These are phyloP conservation scores for Schizonepeta tenuifolia DNA, from an alignment of 257 asterid genomes.

Conservation along the genomic window DNA sequence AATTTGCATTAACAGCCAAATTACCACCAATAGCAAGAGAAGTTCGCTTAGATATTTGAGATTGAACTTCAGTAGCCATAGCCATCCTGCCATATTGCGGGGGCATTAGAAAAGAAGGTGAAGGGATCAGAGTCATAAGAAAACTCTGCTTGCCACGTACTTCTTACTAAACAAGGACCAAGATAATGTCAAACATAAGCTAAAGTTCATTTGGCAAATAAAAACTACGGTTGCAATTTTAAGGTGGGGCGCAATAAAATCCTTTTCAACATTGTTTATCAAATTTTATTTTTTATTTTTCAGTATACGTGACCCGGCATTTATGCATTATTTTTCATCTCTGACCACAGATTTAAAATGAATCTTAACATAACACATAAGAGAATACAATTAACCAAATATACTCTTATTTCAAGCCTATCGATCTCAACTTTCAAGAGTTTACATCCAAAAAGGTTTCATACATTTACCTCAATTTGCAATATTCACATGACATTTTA, in stretches of 20 bases:
- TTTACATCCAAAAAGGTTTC: background rate
- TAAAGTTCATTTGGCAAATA: background rate
- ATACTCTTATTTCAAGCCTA: background rate
- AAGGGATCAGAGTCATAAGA: background rate
- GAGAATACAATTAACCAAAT: background rate
- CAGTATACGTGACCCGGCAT: background rate
- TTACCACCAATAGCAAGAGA: slow-evolving; percentile 80
- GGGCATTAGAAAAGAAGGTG: slow-evolving; percentile 31
- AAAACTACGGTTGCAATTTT: background rate
- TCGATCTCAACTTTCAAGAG: background rate
- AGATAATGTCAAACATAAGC: slow-evolving; percentile 15
- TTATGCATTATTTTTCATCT: background rate
- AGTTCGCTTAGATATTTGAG: slow-evolving; percentile 69
- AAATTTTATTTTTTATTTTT: background rate
- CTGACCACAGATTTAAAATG: background rate
- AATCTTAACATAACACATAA: background rate
- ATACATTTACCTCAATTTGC: background rate
- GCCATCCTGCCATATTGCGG: slow-evolving; percentile 72
- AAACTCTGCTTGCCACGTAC: slow-evolving; percentile 8
- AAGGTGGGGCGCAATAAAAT: background rate
- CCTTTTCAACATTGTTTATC: background rate
- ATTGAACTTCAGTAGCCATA: slow-evolving; percentile 89
- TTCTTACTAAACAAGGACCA: slow-evolving; percentile 3
- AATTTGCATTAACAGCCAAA: slow-evolving; percentile 65
- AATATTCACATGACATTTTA: background rate